A percentile compares a stretch with the other conserved stretches of the same genome.
Conservation (phyloP, 129 eudicot genomes). For the Apium graveolens region DNA sequence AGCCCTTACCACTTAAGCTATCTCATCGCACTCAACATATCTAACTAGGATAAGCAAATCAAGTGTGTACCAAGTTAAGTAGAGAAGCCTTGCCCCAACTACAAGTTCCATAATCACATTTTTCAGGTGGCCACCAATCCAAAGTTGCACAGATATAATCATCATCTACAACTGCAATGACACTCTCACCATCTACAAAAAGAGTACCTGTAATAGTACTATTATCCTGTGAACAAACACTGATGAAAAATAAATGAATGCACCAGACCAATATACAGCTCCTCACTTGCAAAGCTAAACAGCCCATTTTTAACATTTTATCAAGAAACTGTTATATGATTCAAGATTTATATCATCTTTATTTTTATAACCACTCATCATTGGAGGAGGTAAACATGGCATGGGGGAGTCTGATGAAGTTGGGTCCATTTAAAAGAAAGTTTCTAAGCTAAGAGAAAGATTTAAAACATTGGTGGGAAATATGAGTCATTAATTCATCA, state of each 20-base stretch:
- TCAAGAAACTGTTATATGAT: not conserved
- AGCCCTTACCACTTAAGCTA: too few relatives aligned
- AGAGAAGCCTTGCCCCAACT: conserved; percentile 86
- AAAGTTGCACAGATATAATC: conserved; percentile 81
- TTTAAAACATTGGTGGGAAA: not conserved
- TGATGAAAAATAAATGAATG: conserved; percentile 30
- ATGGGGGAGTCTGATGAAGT: not conserved
- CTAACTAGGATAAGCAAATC: conserved; percentile 2
- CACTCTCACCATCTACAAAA: conserved; percentile 8
- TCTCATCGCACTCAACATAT: not conserved
- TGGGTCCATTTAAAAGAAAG: not conserved
- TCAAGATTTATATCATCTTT: conserved; percentile 20
- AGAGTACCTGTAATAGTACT: not conserved
- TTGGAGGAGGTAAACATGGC: conserved; percentile 9
- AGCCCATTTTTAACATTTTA: conserved; percentile 33
- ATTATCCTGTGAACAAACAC: conserved; percentile 30
- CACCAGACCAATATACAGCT: conserved; percentile 29
- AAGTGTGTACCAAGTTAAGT: conserved; percentile 61
- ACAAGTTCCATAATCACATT: conserved; percentile 95
- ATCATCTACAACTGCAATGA: conserved; percentile 34
- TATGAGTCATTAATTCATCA: conserved; percentile 13
- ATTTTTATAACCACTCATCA: conserved; percentile 3
- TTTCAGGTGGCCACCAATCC: conserved; percentile 99
- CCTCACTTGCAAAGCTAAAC: conserved; percentile 34
- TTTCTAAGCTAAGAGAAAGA: not conserved